These are phyloP conservation scores for Trichoderma citrinoviride DNA, from an alignment of 2,329 filamentous ascomycete genomes.

Conservation along the genomic window DNA sequence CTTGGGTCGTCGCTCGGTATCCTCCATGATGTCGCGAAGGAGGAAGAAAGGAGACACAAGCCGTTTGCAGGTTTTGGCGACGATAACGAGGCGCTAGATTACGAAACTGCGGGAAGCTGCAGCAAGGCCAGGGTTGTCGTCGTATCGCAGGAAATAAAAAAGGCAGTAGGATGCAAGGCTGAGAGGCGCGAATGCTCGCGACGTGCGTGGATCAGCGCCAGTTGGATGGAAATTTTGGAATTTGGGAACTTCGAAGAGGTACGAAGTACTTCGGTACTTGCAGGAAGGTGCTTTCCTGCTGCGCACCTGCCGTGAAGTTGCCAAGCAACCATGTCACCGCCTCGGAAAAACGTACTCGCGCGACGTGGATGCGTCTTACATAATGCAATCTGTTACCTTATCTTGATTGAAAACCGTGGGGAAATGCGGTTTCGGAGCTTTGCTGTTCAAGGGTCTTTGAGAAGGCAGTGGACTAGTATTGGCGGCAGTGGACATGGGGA, in stretches of 20 bases:
- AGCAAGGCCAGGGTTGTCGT: background rate
- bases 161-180: constrained; percentile 16
- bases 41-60: background rate
- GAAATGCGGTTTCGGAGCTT: constrained; percentile 16
- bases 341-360: constrained; percentile 5
- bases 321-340: background rate
- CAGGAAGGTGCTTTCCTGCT: background rate
- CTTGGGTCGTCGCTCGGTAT: constrained; percentile 73
- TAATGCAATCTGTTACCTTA: background rate
- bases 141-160: background rate
- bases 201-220: constrained; percentile 12
- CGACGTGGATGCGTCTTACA: background rate
- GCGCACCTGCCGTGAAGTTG: background rate
- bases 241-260: background rate
- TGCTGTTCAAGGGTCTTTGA: background rate
- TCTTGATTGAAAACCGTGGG: background rate
- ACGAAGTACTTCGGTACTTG: background rate
- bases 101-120: background rate
- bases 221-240: background rate
- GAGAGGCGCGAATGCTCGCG: constrained; percentile 12
- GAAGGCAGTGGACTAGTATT: background rate
- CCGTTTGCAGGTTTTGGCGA: background rate
- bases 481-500: background rate
- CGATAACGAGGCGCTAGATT: background rate
- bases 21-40: constrained; percentile 55